These are phyloP conservation scores for Aspergillus spinulosporus DNA, from an alignment of 2,329 filamentous ascomycete genomes.

Conservation along the genomic window DNA sequence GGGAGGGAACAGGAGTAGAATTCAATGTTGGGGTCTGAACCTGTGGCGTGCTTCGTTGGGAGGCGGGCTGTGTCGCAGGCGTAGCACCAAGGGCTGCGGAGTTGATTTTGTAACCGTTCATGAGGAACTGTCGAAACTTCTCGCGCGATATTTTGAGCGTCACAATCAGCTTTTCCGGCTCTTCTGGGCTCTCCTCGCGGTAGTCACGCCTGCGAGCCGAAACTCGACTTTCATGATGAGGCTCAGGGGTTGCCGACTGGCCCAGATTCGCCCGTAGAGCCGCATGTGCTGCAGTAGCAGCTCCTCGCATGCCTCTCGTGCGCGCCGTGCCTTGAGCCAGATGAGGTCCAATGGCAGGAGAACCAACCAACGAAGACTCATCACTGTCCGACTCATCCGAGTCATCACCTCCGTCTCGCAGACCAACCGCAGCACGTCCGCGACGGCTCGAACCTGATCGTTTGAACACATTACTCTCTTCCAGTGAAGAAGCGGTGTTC, in stretches of 20 bases:
- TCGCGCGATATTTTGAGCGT: constrained; percentile 72
- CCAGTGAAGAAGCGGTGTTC: constrained; percentile 74
- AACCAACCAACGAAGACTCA: constrained; percentile 74
- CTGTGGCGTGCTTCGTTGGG: constrained; percentile 48
- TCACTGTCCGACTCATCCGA: constrained; percentile 93
- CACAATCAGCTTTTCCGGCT: constrained; percentile 68
- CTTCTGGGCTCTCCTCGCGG: constrained; percentile 76
- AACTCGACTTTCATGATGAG: constrained; percentile 68
- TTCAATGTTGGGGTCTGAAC: constrained; percentile 53
- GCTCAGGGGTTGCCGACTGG: constrained; percentile 88
- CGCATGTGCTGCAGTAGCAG: constrained; percentile 80
- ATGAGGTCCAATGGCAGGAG: constrained; percentile 74
- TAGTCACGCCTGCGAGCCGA: constrained; percentile 64
- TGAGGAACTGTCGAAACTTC: constrained; percentile 67
- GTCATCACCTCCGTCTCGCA: constrained; percentile 65
- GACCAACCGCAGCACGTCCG: constrained; percentile 58
- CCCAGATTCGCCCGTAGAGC: constrained; percentile 73
- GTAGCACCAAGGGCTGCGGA: constrained; percentile 42
- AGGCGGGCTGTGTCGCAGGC: constrained; percentile 46
- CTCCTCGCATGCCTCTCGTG: constrained; percentile 84
- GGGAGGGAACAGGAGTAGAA: constrained; percentile 52
- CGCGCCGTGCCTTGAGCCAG: constrained; percentile 71
- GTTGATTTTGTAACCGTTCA: constrained; percentile 43
- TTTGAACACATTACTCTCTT: constrained; percentile 87
- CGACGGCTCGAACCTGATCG: constrained; percentile 64